phyloP scores from a whole-genome alignment of 202 grass and related monocot species.

The Cymbopogon flexuosus region DNA sequence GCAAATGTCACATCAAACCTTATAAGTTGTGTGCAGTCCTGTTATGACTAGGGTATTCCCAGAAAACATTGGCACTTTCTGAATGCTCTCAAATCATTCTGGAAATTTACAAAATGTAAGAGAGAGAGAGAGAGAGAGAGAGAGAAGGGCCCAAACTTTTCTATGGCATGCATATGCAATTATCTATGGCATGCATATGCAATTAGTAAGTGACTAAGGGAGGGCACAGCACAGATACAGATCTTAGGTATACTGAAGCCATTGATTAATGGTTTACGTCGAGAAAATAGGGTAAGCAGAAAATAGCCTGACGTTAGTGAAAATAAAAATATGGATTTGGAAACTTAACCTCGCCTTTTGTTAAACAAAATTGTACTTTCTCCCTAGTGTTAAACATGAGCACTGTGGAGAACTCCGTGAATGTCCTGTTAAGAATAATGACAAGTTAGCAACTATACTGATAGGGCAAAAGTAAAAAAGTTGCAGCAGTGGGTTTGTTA shows the following conservation, averaged over 20 bases:
- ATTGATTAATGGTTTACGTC: background rate
- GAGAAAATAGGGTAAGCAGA: constrained; percentile 3
- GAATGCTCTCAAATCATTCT: background rate
- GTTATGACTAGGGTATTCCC: background rate
- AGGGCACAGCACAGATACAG: background rate
- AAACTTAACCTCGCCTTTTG: constrained; percentile 55
- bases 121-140: too few relatives aligned
- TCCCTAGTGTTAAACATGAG: constrained; percentile 25
- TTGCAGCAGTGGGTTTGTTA: background rate
- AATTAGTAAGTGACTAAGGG: background rate
- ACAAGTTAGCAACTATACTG: constrained; percentile 8
- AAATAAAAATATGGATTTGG: constrained; percentile 15
- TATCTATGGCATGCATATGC: background rate
- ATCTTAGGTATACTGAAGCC: background rate
- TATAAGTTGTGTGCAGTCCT: background rate
- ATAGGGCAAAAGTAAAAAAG: background rate
- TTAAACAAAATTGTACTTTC: constrained; percentile 36
- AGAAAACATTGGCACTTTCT: background rate
- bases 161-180: constrained; percentile 4
- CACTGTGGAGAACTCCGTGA: constrained; percentile 70
- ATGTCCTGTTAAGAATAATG: constrained; percentile 51
- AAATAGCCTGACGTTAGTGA: background rate
- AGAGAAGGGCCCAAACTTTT: background rate
- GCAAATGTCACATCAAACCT: background rate
- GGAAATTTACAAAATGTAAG: background rate